Evolutionary conservation across 805 yeast species (phyloP).

Genomic region (Maudiozyma serrabonitensis): DNA sequence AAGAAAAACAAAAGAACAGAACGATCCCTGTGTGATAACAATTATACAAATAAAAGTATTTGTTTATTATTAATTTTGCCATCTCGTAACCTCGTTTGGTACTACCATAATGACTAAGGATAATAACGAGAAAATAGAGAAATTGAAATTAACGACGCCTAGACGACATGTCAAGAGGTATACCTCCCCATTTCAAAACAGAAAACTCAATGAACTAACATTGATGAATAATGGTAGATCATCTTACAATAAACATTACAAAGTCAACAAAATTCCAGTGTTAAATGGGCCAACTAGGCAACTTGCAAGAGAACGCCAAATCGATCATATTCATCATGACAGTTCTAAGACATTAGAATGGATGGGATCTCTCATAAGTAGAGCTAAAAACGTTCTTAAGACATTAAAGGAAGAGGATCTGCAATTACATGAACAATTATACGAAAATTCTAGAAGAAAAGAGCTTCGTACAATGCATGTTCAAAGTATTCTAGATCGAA

Average conservation of each 20-base stretch:
- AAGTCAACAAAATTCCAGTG: background rate
- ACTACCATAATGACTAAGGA: background rate
- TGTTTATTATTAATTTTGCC: no score
- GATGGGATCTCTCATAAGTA: slow-evolving; percentile 16
- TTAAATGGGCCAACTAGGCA: background rate
- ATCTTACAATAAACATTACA: background rate
- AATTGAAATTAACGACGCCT: slow-evolving; percentile 11
- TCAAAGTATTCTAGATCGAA: background rate
- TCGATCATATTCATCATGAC: slow-evolving; percentile 1
- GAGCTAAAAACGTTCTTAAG: slow-evolving; percentile 17
- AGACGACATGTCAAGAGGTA: slow-evolving; percentile 15
- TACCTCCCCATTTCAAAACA: slow-evolving; percentile 4
- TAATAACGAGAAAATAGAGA: background rate
- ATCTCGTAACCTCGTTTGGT: background rate
- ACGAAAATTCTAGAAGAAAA: slow-evolving; percentile 1
- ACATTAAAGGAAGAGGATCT: slow-evolving; percentile 8
- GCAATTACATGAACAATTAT: background rate
- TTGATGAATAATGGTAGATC: background rate
- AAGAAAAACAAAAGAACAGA: no score
- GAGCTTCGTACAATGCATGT: slow-evolving; percentile 1
- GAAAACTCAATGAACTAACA: background rate
- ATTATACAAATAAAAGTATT: no score
- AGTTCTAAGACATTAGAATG: slow-evolving; percentile 12
- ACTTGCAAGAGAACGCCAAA: background rate
- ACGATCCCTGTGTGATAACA: no score